Evolutionary conservation across 768 basidiomycete genomes (phyloP).

Genomic region (Boletus reticuloceps): DNA sequence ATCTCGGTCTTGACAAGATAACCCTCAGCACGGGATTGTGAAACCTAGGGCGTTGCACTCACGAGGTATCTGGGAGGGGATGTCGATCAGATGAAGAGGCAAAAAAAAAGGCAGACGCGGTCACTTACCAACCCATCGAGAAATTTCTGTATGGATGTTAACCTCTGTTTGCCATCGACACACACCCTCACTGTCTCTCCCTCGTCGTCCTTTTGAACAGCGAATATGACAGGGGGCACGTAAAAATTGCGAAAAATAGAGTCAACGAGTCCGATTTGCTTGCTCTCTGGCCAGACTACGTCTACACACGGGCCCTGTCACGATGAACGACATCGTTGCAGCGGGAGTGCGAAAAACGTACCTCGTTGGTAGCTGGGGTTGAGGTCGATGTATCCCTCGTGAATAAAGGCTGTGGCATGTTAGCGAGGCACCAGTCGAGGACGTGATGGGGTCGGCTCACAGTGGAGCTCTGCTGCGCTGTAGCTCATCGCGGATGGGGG

Average conservation of each 20-base stretch:
- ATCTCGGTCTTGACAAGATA: slow-evolving; percentile 49
- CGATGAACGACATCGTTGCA: neutral
- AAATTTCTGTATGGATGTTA: slow-evolving; percentile 47
- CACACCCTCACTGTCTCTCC: slow-evolving; percentile 42
- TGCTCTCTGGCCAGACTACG: slow-evolving; percentile 71
- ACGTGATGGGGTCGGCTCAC: slow-evolving; percentile 30
- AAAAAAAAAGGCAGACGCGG: neutral
- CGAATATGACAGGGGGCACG: slow-evolving; percentile 51
- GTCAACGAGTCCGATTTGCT: slow-evolving; percentile 56
- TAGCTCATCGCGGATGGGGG: slow-evolving; percentile 41
- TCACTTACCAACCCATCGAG: slow-evolving; percentile 42
- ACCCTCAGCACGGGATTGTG: slow-evolving; percentile 9
- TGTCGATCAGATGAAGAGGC: slow-evolving; percentile 6
- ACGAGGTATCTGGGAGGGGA: slow-evolving; percentile 50
- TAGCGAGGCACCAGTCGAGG: neutral
- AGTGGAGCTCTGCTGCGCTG: slow-evolving; percentile 45
- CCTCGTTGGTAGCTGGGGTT: slow-evolving; percentile 75
- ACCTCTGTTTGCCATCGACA: slow-evolving; percentile 53
- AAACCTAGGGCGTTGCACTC: slow-evolving; percentile 20
- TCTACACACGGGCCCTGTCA: slow-evolving; percentile 38
- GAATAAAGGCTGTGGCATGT: slow-evolving; percentile 50
- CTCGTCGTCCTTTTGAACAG: slow-evolving; percentile 39
- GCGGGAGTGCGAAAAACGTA: slow-evolving; percentile 21
- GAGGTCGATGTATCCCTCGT: slow-evolving; percentile 67
- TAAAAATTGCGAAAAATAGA: slow-evolving; percentile 54